Evolutionary conservation across 192 early-diverging fungal genomes (phyloP), one percentile per base, ranked within the genome.

Genomic region (Backusella parvicylindrica): DNA sequence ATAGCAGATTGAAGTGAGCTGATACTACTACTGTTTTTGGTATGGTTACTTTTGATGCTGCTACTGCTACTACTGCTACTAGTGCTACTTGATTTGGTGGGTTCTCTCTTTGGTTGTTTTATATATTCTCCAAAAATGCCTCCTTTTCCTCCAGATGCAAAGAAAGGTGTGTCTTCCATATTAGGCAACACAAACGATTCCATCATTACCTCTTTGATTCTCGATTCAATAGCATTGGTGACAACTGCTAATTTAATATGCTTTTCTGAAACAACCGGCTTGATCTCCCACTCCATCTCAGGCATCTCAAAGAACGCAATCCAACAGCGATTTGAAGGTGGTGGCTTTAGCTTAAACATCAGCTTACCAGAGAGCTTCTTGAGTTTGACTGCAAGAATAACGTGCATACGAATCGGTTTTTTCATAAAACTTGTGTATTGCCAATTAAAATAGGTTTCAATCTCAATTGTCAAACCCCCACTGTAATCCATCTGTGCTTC

Each of bases 151-250:
- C 74, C 56, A 16, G 90, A 86, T 31, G 86, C 79, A 85, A 93
- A 96, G 80, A 98, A 96, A 15, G 89, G 85, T 0, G 88, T 87
- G 74, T 96, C 94, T 77, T 98, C 96, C 91, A 98, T 92, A 73
- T 96, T 92, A 2, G 96, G 96, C 70, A 96, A 79, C 13, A 98
- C 93, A 70, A 98, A 80, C 12, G 91, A 89, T 64, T 92, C 90
- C 16, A 88, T 86, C 64, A 98, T 84, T 71, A 93, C 88, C 43
- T 96, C 93, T 79, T 93, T 89, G 43, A 98, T 90, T 75, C 94
- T 88, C 47, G 88, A 84, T 78, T 95, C 94, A 68, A 98, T 95
- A 2, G 93, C 90, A 56, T 91, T 91, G 43, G 95, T 89, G 6
- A 98, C 89, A 64, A 91, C 79, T 6, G 87, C 86, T 28, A 95